A percentile compares a stretch with the other conserved stretches of the same genome.
These are phyloP conservation scores for Podochytrium sp. DNA, from an alignment of 192 early-diverging fungal genomes.

Conservation along the genomic window DNA sequence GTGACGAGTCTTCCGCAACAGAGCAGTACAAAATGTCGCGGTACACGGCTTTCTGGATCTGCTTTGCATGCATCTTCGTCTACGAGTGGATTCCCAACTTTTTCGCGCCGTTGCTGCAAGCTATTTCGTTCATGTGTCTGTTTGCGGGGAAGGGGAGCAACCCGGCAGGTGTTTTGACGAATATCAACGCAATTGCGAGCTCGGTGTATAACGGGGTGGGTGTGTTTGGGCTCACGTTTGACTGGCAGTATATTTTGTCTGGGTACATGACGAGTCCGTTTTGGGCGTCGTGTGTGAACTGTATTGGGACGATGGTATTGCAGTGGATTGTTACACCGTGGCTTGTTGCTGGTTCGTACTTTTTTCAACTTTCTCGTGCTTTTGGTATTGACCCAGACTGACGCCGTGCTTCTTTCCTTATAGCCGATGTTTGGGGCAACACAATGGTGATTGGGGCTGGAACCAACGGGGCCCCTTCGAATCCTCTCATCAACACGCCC, in stretches of 20 bases:
- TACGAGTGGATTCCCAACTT: slow-evolving; percentile 31
- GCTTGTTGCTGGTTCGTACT: too few relatives aligned
- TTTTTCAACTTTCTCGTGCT: too few relatives aligned
- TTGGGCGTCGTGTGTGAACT: slow-evolving; percentile 7
- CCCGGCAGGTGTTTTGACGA: not conserved
- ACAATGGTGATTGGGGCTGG: too few relatives aligned
- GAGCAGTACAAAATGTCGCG: slow-evolving; percentile 27
- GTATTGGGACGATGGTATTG: slow-evolving; percentile 2
- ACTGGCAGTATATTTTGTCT: slow-evolving; percentile 17
- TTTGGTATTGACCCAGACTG: too few relatives aligned
- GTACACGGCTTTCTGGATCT: slow-evolving; percentile 35
- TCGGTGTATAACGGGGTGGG: slow-evolving; percentile 21
- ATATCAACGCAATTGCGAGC: slow-evolving; percentile 10
- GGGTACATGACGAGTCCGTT: not conserved
- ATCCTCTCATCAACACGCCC: slow-evolving; percentile 5
- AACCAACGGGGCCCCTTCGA: too few relatives aligned
- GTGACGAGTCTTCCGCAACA: too few relatives aligned
- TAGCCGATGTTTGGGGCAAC: too few relatives aligned
- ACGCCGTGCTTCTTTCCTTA: too few relatives aligned
- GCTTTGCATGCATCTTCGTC: slow-evolving; percentile 18
- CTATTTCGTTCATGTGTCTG: not conserved
- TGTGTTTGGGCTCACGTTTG: slow-evolving; percentile 24
- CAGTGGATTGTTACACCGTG: not conserved
- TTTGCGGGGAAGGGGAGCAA: not conserved
- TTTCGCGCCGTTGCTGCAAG: not conserved